Evolutionary conservation across 2,329 filamentous ascomycete genomes (phyloP), one percentile per base, ranked within the genome.

Genomic region (Orbilia oligospora): DNA sequence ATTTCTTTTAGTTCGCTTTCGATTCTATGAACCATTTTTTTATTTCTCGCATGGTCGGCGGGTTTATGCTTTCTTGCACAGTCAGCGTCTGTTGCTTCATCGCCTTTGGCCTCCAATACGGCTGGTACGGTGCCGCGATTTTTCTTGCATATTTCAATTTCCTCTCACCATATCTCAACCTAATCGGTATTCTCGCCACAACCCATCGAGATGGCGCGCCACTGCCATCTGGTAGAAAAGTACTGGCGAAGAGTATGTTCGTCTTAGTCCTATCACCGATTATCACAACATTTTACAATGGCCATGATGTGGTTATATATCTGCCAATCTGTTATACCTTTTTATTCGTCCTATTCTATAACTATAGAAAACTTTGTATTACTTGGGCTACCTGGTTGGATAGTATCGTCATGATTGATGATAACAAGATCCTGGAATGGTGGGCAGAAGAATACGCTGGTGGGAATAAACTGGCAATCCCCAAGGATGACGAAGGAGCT

Each of bases 371-470:
- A 1, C 86, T 89, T 5, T 87, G 87, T 44, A 87, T 87, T 22
- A 86, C 88, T 80, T 91, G 89, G 89, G 87, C 88, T 3, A 88
- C 86, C 1, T 91, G 89, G 89, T 86, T 87, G 78, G 83, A 85
- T 67, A 86, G 86, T 49, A 86, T 89, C 51, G 85, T 86, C 58
- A 85, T 84, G 5, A 83, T 88, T 30, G 85, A 86, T 49, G 87
- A 88, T 79, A 83, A 84, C n/a, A 86, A 87, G 46, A 84, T 88
- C 6, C 83, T 87, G 36, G 83, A 84, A 14, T 89, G 87, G 87
- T 88, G 69, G 68, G 75, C 69, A 4, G 75, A 78, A 12, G 75
- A 78, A 22, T 72, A 78, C 16, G 63, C 61, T 0, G 38, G 58
- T n/a, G 75, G 68, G 5, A 66, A 72, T 55, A 58, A 72, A 30